Conservation (phyloP, 176 grass and related monocot species). For the Pharus latifolius region DNA sequence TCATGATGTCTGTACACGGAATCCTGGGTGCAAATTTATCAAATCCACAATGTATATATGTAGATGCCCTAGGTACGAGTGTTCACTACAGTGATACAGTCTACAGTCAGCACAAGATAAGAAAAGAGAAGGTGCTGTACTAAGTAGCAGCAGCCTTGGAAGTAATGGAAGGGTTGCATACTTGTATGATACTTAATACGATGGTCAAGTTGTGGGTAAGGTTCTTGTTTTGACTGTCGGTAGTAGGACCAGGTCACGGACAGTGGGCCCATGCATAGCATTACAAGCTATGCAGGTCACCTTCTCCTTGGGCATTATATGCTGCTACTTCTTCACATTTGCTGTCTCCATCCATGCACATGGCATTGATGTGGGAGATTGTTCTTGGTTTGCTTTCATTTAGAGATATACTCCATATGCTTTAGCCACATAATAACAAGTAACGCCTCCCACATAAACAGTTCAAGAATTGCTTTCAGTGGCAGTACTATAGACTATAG, state of each 20-base stretch:
- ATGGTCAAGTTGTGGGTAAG: conserved; percentile 18
- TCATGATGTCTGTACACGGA: conserved; percentile 25
- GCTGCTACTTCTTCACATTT: not conserved
- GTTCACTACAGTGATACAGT: no score
- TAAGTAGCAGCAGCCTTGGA: not conserved
- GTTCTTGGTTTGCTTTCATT: conserved; percentile 6
- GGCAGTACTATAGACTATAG: not conserved
- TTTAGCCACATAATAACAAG: not conserved
- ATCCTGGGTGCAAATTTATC: conserved; percentile 27
- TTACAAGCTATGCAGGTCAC: conserved; percentile 32
- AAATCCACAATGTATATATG: not conserved
- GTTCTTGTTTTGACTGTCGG: conserved; percentile 39
- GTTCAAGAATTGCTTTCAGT: conserved; percentile 7
- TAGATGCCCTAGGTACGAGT: conserved; percentile 25
- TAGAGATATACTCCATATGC: not conserved
- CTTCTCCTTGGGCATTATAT: conserved; percentile 43
- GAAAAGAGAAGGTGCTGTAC: not conserved
- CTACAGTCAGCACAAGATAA: conserved; percentile 10
- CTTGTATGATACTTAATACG: not conserved
- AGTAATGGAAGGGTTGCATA: not conserved
- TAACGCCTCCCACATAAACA: not conserved
- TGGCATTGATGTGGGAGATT: conserved; percentile 20
- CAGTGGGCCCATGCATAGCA: not conserved
- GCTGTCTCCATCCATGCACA: conserved; percentile 47
- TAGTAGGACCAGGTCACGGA: conserved; percentile 30